These are phyloP conservation scores for Phytophthora nicotianae DNA, from an alignment of 352 stramenopile genomes.

Conservation along the genomic window DNA sequence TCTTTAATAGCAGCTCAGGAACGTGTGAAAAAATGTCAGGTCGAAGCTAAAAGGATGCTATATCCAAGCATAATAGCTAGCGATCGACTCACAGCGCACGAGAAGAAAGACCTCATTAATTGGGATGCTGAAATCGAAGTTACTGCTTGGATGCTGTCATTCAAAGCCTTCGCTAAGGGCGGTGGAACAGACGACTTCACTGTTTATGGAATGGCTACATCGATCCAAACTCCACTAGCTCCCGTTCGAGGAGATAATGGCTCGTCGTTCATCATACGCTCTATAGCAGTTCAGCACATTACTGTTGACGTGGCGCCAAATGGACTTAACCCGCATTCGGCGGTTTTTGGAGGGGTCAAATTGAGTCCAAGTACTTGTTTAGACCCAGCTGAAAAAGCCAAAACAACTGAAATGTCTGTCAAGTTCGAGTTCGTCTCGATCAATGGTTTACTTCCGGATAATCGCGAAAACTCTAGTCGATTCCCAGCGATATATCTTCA, in stretches of 20 bases:
- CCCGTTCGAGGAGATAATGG: slow-evolving; percentile 18
- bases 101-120: slow-evolving; percentile 4
- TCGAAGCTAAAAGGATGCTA: slow-evolving; percentile 24
- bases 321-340: slow-evolving; percentile 20
- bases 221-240: slow-evolving; percentile 23
- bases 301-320: slow-evolving; percentile 20
- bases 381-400: slow-evolving; percentile 11
- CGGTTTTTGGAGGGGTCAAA: slow-evolving; percentile 24
- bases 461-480: background rate
- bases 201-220: slow-evolving; percentile 24
- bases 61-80: background rate
- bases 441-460: slow-evolving; percentile 23
- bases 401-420: slow-evolving; percentile 16
- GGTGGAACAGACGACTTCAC: slow-evolving; percentile 23
- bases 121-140: slow-evolving; percentile 32
- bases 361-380: slow-evolving; percentile 10
- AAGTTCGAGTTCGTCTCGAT: slow-evolving; percentile 33
- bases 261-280: slow-evolving; percentile 17
- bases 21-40: slow-evolving; percentile 20
- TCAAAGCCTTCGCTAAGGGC: slow-evolving; percentile 23
- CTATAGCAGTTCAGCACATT: slow-evolving; percentile 24
- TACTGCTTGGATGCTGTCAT: slow-evolving; percentile 29
- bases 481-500: slow-evolving; percentile 32
- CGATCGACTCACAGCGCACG: background rate
- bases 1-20: slow-evolving; percentile 19